Evolutionary conservation across 768 basidiomycete species (phyloP).

Genomic region (Lentinula lateritia): DNA sequence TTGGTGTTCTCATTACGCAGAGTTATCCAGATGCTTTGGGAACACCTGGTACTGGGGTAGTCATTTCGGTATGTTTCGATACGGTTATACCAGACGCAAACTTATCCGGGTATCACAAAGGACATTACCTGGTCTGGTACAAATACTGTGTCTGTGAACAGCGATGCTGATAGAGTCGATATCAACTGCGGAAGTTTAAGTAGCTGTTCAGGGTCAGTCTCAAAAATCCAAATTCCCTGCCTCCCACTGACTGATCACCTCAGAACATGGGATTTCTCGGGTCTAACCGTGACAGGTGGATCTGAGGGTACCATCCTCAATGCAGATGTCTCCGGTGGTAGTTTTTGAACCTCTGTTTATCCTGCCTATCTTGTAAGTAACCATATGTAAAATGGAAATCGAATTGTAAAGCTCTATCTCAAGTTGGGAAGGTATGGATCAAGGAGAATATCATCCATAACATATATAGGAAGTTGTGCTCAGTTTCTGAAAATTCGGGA

Average conservation of each 20-base stretch:
- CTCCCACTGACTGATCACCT: not conserved
- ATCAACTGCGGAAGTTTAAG: constrained; percentile 6
- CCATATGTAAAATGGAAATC: not conserved
- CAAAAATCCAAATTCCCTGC: not conserved
- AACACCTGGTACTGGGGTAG: constrained; percentile 4
- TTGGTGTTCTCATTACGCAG: constrained; percentile 3
- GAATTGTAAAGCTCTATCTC: not conserved
- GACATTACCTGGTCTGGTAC: not conserved
- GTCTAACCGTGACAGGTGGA: constrained; percentile 1
- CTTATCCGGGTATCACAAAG: not conserved
- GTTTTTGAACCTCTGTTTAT: not conserved
- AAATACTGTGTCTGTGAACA: constrained; percentile 4
- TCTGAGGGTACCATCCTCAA: not conserved
- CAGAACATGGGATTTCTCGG: constrained; percentile 4
- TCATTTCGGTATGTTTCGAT: not conserved
- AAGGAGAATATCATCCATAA: not conserved
- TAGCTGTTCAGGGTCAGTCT: constrained; percentile 3
- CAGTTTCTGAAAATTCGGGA: too few species aligned
- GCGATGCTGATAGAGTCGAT: constrained; percentile 1
- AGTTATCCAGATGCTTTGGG: constrained; percentile 4
- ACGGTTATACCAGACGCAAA: not conserved
- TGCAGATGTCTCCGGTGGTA: constrained; percentile 3
- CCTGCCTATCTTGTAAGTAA: not conserved
- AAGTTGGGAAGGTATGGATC: not conserved
- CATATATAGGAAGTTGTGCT: not conserved